These are phyloP conservation scores for Hyphopichia fennica DNA, from an alignment of 1,139 yeast species.

Conservation along the genomic window DNA sequence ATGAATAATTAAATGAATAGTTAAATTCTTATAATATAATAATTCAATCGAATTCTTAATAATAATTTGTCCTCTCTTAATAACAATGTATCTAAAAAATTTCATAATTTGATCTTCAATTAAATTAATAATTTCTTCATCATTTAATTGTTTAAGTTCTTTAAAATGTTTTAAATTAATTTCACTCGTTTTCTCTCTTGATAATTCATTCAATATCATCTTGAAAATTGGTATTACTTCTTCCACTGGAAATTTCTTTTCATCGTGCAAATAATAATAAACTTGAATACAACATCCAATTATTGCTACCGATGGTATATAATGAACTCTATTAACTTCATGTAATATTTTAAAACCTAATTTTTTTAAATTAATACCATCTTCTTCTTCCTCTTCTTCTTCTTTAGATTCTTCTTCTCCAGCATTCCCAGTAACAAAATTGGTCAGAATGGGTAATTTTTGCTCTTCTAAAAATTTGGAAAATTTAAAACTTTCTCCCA, in stretches of 20 bases:
- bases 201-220: conserved; percentile 21
- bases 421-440: background rate
- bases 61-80: conserved; percentile 26
- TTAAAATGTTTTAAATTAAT: conserved; percentile 13
- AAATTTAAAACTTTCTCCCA: conserved; percentile 36
- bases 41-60: conserved; percentile 42
- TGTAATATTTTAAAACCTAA: conserved; percentile 45
- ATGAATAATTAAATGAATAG: conserved; percentile 42
- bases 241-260: conserved; percentile 18
- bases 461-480: conserved; percentile 23
- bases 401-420: conserved; percentile 4
- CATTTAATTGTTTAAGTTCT: conserved; percentile 13
- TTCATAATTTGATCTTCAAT: conserved; percentile 29
- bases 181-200: conserved; percentile 19
- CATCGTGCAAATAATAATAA: conserved; percentile 23
- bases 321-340: conserved; percentile 37
- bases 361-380: conserved; percentile 36
- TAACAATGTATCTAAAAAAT: conserved; percentile 38
- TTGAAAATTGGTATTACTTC: conserved; percentile 32
- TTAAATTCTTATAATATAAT: conserved; percentile 44
- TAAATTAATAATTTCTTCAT: conserved; percentile 18
- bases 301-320: conserved; percentile 38
- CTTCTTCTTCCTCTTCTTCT: conserved; percentile 1
- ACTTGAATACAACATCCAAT: conserved; percentile 41
- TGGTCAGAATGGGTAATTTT: background rate